phyloP scores from a whole-genome alignment of 768 basidiomycete species.

The Suillus placidus region DNA sequence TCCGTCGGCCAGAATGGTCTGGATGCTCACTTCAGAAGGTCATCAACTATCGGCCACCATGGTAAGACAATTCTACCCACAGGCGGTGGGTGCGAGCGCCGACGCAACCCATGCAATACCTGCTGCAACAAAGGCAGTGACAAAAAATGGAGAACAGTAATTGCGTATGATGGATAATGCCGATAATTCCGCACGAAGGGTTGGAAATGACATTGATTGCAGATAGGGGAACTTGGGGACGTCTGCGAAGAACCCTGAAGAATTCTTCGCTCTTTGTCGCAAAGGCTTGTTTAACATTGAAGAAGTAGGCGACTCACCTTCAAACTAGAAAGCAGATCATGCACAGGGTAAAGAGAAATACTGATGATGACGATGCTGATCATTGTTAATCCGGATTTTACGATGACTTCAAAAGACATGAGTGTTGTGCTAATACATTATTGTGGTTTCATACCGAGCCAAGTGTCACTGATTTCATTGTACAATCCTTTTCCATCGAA shows the following conservation, averaged over 20 bases:
- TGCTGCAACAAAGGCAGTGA: conserved; percentile 6
- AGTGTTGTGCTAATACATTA: not conserved
- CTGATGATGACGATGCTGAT: conserved; percentile 31
- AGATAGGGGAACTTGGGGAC: conserved; percentile 7
- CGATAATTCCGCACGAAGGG: conserved; percentile 6
- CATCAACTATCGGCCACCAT: not conserved
- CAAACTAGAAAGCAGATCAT: conserved; percentile 19
- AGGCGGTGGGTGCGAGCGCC: conserved; percentile 15
- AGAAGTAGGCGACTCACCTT: conserved; percentile 17
- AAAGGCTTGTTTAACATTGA: not conserved
- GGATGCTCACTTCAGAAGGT: conserved; percentile 1
- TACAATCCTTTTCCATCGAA: conserved; percentile 28
- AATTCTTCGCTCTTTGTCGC: conserved; percentile 30
- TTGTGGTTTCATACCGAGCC: conserved; percentile 16
- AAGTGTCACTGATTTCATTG: conserved; percentile 15
- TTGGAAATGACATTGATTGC: conserved; percentile 13
- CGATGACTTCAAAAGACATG: conserved; percentile 21
- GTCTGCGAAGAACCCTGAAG: conserved; percentile 23
- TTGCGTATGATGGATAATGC: conserved; percentile 4
- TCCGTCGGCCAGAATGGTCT: conserved; percentile 6
- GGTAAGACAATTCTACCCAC: not conserved
- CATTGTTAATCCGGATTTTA: conserved; percentile 32
- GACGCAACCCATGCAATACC: conserved; percentile 10
- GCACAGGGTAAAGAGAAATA: conserved; percentile 27
- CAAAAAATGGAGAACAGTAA: conserved; percentile 13